Conservation (phyloP, 164 flowering plant genomes). For the Hamamelis virginiana region DNA sequence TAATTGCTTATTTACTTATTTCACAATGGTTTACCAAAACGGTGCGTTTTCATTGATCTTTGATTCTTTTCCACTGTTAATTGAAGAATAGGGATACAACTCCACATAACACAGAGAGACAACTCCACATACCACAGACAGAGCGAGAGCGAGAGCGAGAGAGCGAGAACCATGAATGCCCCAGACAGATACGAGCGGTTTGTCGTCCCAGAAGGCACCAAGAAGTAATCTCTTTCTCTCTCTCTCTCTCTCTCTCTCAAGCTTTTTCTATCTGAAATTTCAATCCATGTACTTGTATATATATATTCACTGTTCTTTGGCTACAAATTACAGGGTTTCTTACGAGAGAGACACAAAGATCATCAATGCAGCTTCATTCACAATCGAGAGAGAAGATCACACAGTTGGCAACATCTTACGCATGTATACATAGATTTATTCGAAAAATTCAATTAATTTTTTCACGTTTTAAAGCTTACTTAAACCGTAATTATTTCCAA, state of each 20-base stretch:
- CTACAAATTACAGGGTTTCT: conserved; percentile 58
- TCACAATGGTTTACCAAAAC: no score
- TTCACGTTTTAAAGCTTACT: neutral
- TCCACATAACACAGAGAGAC: no score
- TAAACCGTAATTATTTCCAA: conserved; percentile 12
- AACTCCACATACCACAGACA: no score
- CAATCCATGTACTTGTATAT: neutral
- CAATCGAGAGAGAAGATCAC: conserved; percentile 94
- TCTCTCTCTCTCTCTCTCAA: conserved; percentile 5
- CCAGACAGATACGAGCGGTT: conserved; percentile 93
- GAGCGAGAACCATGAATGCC: conserved; percentile 55
- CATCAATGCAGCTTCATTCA: conserved; percentile 93
- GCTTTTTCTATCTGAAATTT: neutral
- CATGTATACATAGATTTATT: conserved; percentile 41
- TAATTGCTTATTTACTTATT: no score
- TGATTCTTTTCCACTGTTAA: no score
- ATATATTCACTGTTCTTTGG: neutral
- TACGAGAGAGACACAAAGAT: conserved; percentile 99
- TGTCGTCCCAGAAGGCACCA: conserved; percentile 93
- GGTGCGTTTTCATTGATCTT: no score
- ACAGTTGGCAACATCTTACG: conserved; percentile 92
- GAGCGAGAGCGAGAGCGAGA: no score
- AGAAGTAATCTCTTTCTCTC: conserved; percentile 48
- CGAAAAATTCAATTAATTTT: no score
- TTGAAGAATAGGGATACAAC: no score